Base-by-base conservation (phyloP, 2,329 filamentous ascomycete genomes). In the Trichoderma arundinaceum region DNA sequence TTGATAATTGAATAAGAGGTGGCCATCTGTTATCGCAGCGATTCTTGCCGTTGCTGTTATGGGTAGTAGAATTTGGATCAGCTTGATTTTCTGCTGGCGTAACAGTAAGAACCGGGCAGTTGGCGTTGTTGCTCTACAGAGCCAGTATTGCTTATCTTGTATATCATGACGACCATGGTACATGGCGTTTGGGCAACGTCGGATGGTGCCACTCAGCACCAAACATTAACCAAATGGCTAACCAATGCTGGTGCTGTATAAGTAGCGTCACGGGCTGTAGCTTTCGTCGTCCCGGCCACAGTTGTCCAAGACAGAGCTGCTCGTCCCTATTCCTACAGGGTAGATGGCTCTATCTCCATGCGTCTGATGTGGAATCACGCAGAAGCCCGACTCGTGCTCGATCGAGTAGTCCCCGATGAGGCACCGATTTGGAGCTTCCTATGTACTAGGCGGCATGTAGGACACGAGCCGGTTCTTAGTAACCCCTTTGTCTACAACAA, bases 351-450 rank as follows among this genome's bases (percentile, higher is more conserved):
- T 3, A 8, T 54, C 7, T 53, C 28, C 10, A 10, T 38, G 33
- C 19, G 7, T n/a, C 15, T 61, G 58, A 61, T 61, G 58, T 61
- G 46, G 58, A 61, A 61, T 61, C 58, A 61, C 46, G 22, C 22
- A 28, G 22, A 28, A 41, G 19, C 9, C 38, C 13, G 53, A 56
- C 38, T 43, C 53, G 33, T 17, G 19, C n/a, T 13, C 33, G n/a
- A 54, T 54, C 13, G n/a, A 39, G 33, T 9, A 44, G 4, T 44
- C n/a, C 15, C 43, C 43, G 43, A 17, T 17, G 15, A 17, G 43
- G 43, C 51, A 22, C 51, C 17, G 33, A 12, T 8, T 13, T 12
- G 17, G 51, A 54, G 51, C 9, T 54, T 17, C n/a, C 19, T 44
- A 28, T 28, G 22, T 28, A 28, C 22, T 28, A 28, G 22, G 22